Evolutionary conservation across 1,284 basidiomycete species (phyloP).

Genomic region (Takashimella koratensis): DNA sequence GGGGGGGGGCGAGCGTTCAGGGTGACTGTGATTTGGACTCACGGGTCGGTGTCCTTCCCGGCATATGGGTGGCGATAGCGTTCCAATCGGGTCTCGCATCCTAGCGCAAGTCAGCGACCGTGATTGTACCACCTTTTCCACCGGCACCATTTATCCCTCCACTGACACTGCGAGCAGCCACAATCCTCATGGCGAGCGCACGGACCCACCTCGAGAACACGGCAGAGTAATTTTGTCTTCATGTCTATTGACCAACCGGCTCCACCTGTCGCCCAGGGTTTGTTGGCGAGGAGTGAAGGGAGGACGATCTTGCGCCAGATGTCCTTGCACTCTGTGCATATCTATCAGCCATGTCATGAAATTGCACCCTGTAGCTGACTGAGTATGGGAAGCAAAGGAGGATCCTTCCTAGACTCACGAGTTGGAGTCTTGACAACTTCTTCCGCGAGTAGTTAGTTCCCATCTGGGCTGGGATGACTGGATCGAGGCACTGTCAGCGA

Average conservation of each 20-base stretch:
- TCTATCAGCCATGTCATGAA: too few relatives aligned
- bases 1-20: too few relatives aligned
- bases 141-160: too few relatives aligned
- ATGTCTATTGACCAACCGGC: slow-evolving; percentile 12
- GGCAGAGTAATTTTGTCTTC: slow-evolving; percentile 16
- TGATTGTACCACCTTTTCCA: too few relatives aligned
- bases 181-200: too few relatives aligned
- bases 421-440: slow-evolving; percentile 12
- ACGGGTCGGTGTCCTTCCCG: slow-evolving; percentile 21
- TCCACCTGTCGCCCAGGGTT: slow-evolving; percentile 20
- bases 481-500: too few relatives aligned
- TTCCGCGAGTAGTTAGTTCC: background rate
- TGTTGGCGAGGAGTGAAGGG: slow-evolving; percentile 16
- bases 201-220: slow-evolving; percentile 19
- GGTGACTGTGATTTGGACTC: too few relatives aligned
- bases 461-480: too few relatives aligned
- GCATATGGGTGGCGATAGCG: slow-evolving; percentile 9
- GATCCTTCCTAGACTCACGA: slow-evolving; percentile 10
- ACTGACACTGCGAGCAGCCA: too few relatives aligned
- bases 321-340: slow-evolving; percentile 35
- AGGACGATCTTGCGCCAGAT: slow-evolving; percentile 34
- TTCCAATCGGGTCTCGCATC: slow-evolving; percentile 22
- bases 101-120: slow-evolving; percentile 9
- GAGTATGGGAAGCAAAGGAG: too few relatives aligned
- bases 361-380: too few relatives aligned